Evolutionary conservation across 257 asterid species (phyloP).

Genomic region (Knoxia roxburghii): DNA sequence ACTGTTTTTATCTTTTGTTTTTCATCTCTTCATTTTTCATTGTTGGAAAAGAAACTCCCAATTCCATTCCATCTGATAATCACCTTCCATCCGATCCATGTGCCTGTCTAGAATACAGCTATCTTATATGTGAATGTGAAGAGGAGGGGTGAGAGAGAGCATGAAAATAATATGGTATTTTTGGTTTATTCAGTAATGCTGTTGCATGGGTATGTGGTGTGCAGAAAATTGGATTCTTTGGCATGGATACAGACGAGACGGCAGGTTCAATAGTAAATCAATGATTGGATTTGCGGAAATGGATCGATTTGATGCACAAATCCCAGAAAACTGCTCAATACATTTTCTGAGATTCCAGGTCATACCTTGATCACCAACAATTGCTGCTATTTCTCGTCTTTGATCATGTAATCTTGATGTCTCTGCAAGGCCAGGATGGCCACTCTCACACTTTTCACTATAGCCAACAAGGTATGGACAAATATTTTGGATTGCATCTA

Average conservation of each 20-base stretch:
- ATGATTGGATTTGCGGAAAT: slow-evolving; percentile 86
- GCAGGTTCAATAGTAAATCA: slow-evolving; percentile 43
- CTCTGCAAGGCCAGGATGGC: slow-evolving; percentile 94
- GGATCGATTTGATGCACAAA: slow-evolving; percentile 94
- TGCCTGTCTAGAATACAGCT: neutral
- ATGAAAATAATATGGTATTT: neutral
- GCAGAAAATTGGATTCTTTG: slow-evolving; percentile 7
- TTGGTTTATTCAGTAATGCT: neutral
- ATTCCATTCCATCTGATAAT: neutral
- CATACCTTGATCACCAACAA: slow-evolving; percentile 95
- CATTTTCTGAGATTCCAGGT: slow-evolving; percentile 70
- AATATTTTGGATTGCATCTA: slow-evolving; percentile 82
- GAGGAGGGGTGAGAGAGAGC: neutral
- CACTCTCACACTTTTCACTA: slow-evolving; percentile 82
- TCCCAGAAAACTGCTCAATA: slow-evolving; percentile 70
- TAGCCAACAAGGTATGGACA: slow-evolving; percentile 96
- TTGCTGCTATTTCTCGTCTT: slow-evolving; percentile 94
- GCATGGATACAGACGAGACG: slow-evolving; percentile 46
- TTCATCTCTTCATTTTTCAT: neutral
- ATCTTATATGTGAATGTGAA: neutral
- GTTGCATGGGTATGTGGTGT: neutral
- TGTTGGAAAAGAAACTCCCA: neutral
- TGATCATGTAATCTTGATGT: no score
- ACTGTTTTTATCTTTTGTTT: neutral
- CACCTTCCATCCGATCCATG: neutral